Base-by-base conservation (phyloP, 2,329 filamentous ascomycete genomes). In the Colletotrichum sublineola region DNA sequence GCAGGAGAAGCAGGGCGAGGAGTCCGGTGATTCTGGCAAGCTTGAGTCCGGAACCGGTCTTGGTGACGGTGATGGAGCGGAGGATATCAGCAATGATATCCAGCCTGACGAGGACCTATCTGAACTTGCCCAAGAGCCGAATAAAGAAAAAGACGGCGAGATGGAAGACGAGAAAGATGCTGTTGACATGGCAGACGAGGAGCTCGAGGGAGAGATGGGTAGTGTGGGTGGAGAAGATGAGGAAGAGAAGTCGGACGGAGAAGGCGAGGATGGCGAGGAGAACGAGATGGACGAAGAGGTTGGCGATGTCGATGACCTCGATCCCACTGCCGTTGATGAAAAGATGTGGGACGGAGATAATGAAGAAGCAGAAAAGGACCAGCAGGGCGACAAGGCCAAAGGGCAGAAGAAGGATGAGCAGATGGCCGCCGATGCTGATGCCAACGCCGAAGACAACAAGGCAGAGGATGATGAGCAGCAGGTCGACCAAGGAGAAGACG, bases 11-110 rank as follows among this genome's bases (percentile, higher is more conserved):
- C 91, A 90, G 0, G 89, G 94, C 52, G 90, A 92, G 61, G 90
- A 92, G 68, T 87, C 90, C 63, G 90, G 89, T 29, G 89, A 93
- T 71, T 88, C 90, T 33, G 94, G 95, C 15, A 93, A 97, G 77
- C 86, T 98, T 40, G 96, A 99, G 81, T 91, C 91, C 48, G 97
- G 97, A 20, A 98, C 95, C 14, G 97, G 96, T 44, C 90, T 99
- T 33, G 97, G 96, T 29, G 96, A 98, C 57, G 97, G 96, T 14
- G 94, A 98, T 81, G 97, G 96, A 24, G 95, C 93, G 5, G 95
- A 99, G 79, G 96, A 99, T 81, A 98, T 99, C 75, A 98, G 95
- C 82, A 98, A 99, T 80, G 96, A 99, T 78, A 93, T 99, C 58
- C 91, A 94, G 74, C 92, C 96, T 20, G 96, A 99, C 73, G 96